phyloP scores from a whole-genome alignment of 2,329 filamentous ascomycete genomes.

The Neopestalotiopsis clavispora region DNA sequence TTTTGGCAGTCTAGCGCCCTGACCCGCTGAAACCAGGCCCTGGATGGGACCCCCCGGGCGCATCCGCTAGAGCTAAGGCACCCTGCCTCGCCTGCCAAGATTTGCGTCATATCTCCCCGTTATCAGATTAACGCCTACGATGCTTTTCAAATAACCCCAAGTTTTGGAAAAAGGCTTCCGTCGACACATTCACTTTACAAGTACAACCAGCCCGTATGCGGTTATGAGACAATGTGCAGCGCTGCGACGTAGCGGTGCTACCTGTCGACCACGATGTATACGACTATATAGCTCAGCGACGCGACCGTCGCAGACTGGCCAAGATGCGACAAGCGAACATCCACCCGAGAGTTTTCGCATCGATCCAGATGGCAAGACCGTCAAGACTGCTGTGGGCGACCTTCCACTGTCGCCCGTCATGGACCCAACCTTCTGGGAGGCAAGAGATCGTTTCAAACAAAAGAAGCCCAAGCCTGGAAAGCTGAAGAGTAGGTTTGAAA shows the following conservation, averaged over 20 bases:
- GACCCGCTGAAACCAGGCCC: neutral
- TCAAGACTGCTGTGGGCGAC: constrained; percentile 49
- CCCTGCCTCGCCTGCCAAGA: neutral
- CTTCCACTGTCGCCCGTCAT: constrained; percentile 61
- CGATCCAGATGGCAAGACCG: constrained; percentile 44
- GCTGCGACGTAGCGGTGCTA: constrained; percentile 31
- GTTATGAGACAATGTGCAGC: constrained; percentile 38
- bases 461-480: constrained; percentile 40
- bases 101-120: neutral
- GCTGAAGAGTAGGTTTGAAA: constrained; percentile 54
- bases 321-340: neutral
- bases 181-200: neutral
- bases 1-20: neutral
- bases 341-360: constrained; percentile 36
- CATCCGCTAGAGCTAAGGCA: neutral
- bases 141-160: neutral
- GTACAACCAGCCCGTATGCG: constrained; percentile 24
- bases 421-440: constrained; percentile 53
- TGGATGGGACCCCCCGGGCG: neutral
- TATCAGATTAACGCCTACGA: neutral
- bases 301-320: neutral
- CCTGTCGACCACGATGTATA: constrained; percentile 4
- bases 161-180: neutral
- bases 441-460: constrained; percentile 46
- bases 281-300: constrained; percentile 10